Conservation (phyloP, 306 rosid genomes). For the Oxytropis ochrocephala region DNA sequence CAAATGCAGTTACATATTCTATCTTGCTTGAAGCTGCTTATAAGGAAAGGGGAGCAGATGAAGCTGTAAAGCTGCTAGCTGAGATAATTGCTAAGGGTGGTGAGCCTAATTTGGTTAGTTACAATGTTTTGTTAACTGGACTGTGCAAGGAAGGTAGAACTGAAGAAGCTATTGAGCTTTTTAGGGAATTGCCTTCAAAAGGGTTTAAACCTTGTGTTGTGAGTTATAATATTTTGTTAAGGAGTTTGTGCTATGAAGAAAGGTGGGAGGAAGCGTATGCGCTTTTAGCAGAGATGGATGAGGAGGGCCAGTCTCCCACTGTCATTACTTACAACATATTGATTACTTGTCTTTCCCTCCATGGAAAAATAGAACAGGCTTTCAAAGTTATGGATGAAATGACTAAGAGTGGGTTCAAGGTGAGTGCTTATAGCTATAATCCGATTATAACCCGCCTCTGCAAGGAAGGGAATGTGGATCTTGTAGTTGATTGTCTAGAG, state of each 20-base stretch:
- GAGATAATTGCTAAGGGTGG: conserved; percentile 82
- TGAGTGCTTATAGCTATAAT: conserved; percentile 72
- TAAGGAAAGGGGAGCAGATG: conserved; percentile 80
- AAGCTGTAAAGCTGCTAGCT: conserved; percentile 65
- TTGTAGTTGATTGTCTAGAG: conserved; percentile 59
- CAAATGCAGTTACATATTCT: conserved; percentile 73
- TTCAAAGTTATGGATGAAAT: conserved; percentile 75
- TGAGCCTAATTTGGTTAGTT: conserved; percentile 70
- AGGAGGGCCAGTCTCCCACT: conserved; percentile 53
- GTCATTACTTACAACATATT: conserved; percentile 68
- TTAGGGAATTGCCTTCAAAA: conserved; percentile 60
- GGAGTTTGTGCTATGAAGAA: conserved; percentile 64
- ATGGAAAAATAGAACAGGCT: conserved; percentile 74
- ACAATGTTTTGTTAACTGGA: conserved; percentile 80
- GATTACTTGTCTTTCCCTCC: conserved; percentile 66
- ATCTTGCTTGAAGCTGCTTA: conserved; percentile 77
- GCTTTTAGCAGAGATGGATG: conserved; percentile 74
- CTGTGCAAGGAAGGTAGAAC: conserved; percentile 86
- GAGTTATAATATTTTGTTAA: conserved; percentile 74
- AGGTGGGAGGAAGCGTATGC: conserved; percentile 82
- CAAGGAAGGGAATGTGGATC: conserved; percentile 64
- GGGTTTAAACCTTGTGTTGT: conserved; percentile 81
- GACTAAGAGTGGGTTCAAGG: conserved; percentile 52
- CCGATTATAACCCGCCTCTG: conserved; percentile 67
- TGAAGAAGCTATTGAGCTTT: conserved; percentile 70